Conservation (phyloP, 495 filamentous ascomycete genomes). For the Daldinia loculata region DNA sequence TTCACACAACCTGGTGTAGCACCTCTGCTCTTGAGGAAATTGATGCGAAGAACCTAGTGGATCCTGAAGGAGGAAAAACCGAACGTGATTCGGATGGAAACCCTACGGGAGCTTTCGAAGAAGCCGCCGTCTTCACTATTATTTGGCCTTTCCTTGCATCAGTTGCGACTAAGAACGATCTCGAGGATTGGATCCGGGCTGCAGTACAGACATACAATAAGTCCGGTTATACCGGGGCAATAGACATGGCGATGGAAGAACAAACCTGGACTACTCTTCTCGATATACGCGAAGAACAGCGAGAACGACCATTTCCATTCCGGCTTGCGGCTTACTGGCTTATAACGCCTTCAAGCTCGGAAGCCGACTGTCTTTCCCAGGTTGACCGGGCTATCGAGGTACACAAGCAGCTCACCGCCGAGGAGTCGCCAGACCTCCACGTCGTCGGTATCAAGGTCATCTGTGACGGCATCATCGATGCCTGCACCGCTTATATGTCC, state of each 20-base stretch:
- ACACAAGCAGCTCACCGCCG: constrained; percentile 53
- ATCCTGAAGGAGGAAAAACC: constrained; percentile 66
- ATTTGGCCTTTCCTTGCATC: constrained; percentile 66
- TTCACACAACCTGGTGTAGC: constrained; percentile 71
- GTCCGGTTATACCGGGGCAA: constrained; percentile 67
- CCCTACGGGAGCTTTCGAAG: constrained; percentile 63
- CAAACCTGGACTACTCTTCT: constrained; percentile 65
- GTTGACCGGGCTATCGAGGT: constrained; percentile 69
- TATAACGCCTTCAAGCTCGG: constrained; percentile 56
- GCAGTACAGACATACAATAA: constrained; percentile 62
- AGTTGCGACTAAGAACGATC: constrained; percentile 60
- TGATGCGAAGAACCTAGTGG: constrained; percentile 53
- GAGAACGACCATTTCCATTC: constrained; percentile 50
- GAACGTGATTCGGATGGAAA: constrained; percentile 61
- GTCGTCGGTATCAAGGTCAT: constrained; percentile 73
- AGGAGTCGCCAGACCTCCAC: constrained; percentile 61
- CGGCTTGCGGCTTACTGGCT: constrained; percentile 73
- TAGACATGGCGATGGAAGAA: constrained; percentile 78
- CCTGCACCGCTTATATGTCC: constrained; percentile 68
- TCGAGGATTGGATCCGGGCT: constrained; percentile 55
- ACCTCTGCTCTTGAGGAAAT: constrained; percentile 64
- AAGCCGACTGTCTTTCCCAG: constrained; percentile 56
- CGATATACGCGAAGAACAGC: constrained; percentile 50
- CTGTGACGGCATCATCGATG: constrained; percentile 72
- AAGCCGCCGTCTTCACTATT: constrained; percentile 64